A percentile compares a stretch with the other conserved stretches of the same genome.
Conservation (phyloP, 805 yeast species). For the Metschnikowia lunata region DNA sequence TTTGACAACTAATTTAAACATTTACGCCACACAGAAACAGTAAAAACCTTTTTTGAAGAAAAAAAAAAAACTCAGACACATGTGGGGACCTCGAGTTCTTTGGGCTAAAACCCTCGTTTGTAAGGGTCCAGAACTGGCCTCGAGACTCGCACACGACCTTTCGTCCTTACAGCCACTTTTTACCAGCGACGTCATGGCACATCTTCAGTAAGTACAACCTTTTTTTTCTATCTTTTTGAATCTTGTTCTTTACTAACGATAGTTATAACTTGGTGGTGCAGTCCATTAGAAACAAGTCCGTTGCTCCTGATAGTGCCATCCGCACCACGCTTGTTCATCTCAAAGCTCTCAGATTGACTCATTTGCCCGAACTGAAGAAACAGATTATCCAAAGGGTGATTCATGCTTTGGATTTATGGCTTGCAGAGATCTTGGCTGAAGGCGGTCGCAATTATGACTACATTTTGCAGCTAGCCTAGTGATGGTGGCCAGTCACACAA, state of each 20-base stretch:
- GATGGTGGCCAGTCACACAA: no score
- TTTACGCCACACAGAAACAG: no score
- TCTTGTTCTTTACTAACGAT: not conserved
- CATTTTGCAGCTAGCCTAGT: slow-evolving; percentile 2
- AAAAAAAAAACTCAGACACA: not conserved
- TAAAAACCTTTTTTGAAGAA: no score
- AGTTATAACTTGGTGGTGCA: not conserved
- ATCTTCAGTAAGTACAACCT: no score
- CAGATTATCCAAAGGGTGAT: slow-evolving; percentile 1
- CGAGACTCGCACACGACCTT: slow-evolving; percentile 6
- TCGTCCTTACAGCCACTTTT: no score
- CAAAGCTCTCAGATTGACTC: slow-evolving; percentile 2
- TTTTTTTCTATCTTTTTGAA: no score
- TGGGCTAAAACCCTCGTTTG: slow-evolving; percentile 4
- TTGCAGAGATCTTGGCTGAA: slow-evolving; percentile 1
- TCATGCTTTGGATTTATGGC: slow-evolving; percentile 4
- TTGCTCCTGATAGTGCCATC: slow-evolving; percentile 4
- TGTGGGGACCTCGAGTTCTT: not conserved
- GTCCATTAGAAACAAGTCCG: not conserved
- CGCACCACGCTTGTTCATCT: slow-evolving; percentile 5
- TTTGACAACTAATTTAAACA: no score
- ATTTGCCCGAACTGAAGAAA: not conserved
- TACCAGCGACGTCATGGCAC: no score
- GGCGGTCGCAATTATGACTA: slow-evolving; percentile 6
- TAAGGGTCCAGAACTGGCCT: not conserved